Percentiles rank a stretch among this genome's conserved stretches.
phyloP scores from a whole-genome alignment of 2,329 filamentous ascomycete genomes.

The Arachnomyces sp. region DNA sequence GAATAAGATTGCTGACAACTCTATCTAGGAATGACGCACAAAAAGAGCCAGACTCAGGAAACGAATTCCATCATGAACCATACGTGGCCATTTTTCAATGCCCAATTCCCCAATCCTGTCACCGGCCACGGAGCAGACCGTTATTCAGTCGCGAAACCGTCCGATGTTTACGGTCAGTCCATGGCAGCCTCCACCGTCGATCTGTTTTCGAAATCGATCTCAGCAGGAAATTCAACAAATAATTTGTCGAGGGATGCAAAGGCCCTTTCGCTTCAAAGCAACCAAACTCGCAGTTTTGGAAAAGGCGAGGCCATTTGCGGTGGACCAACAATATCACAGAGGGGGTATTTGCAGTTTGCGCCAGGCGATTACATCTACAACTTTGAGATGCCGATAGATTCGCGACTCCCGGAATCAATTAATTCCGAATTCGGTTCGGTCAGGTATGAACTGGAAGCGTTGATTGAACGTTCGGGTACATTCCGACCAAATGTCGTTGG shows the following conservation, averaged over 20 bases:
- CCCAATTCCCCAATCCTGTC: constrained; percentile 52
- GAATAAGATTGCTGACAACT: not conserved
- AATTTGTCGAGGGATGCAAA: constrained; percentile 47
- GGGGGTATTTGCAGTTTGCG: constrained; percentile 79
- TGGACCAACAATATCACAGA: constrained; percentile 56
- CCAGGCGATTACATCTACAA: constrained; percentile 67
- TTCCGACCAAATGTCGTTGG: constrained; percentile 85
- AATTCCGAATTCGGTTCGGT: constrained; percentile 80
- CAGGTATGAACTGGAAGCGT: constrained; percentile 79
- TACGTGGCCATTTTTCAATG: constrained; percentile 85
- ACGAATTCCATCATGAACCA: constrained; percentile 82
- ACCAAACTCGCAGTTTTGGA: constrained; percentile 75
- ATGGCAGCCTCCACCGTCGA: constrained; percentile 21
- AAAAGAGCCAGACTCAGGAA: constrained; percentile 75
- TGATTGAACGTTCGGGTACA: constrained; percentile 76
- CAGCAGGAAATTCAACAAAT: constrained; percentile 32
- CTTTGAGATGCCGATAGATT: constrained; percentile 77
- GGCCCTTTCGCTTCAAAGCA: constrained; percentile 69
- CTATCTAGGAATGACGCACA: constrained; percentile 65
- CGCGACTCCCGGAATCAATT: constrained; percentile 72
- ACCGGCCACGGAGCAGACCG: constrained; percentile 56
- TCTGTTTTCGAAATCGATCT: constrained; percentile 30
- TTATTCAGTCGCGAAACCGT: constrained; percentile 47
- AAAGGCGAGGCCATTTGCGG: constrained; percentile 61
- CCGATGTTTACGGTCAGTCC: too few species aligned